These are phyloP conservation scores for Orychophragmus violaceus DNA, from an alignment of 345 rosid species.

Conservation along the genomic window DNA sequence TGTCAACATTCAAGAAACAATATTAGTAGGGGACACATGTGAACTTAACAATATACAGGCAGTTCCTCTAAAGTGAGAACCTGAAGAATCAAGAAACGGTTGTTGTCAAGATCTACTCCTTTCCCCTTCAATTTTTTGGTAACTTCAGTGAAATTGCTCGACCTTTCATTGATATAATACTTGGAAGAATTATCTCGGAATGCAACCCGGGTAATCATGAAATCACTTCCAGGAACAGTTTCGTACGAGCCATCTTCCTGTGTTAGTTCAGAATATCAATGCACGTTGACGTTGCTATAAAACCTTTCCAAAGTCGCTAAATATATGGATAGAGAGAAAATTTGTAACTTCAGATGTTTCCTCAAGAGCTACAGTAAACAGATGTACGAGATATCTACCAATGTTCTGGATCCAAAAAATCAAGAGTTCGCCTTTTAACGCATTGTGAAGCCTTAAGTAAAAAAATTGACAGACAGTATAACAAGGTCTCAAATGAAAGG, in stretches of 20 bases:
- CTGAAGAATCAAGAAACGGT: slow-evolving; percentile 98
- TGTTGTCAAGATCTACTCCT: slow-evolving; percentile 97
- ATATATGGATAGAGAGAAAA: not conserved
- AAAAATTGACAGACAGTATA: not conserved
- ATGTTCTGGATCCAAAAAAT: not conserved
- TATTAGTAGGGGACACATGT: not conserved
- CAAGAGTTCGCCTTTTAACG: not conserved
- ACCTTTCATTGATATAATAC: slow-evolving; percentile 73
- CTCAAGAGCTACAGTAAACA: not conserved
- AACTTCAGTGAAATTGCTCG: slow-evolving; percentile 93
- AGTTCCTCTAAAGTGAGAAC: slow-evolving; percentile 27
- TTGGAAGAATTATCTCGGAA: slow-evolving; percentile 93
- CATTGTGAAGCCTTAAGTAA: not conserved
- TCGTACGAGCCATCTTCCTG: slow-evolving; percentile 85
- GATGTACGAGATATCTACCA: not conserved
- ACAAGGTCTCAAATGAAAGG: not conserved
- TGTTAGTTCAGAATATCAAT: slow-evolving; percentile 12
- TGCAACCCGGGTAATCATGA: slow-evolving; percentile 86
- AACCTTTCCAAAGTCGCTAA: not conserved
- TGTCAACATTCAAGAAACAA: slow-evolving; percentile 31
- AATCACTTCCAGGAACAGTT: slow-evolving; percentile 84
- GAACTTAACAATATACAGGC: not conserved
- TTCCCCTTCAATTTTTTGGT: slow-evolving; percentile 83
- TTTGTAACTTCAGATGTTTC: not conserved
- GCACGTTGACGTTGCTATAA: slow-evolving; percentile 1